Evolutionary conservation across 768 basidiomycete species (phyloP).

Genomic region (Hortiboletus flavorubellus): DNA sequence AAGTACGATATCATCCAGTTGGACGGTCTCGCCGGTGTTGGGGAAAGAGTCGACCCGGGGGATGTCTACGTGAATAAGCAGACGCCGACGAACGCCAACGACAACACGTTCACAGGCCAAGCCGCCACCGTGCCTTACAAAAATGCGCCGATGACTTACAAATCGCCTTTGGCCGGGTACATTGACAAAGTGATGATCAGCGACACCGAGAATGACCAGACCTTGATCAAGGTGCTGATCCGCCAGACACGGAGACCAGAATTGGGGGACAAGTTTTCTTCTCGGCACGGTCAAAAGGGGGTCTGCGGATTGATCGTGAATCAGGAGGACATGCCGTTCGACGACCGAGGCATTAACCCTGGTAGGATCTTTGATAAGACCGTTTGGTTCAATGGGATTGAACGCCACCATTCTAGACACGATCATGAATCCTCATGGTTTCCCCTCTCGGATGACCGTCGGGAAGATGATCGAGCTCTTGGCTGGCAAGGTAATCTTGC

Average conservation of each 20-base stretch:
- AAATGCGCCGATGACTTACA: conserved; percentile 90
- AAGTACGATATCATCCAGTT: conserved; percentile 88
- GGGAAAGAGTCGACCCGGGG: conserved; percentile 88
- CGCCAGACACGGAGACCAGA: conserved; percentile 96
- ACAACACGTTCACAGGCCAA: conserved; percentile 84
- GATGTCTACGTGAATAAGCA: conserved; percentile 98
- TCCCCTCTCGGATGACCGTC: conserved; percentile 98
- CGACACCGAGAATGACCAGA: conserved; percentile 95
- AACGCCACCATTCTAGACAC: conserved; percentile 59
- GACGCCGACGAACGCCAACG: conserved; percentile 89
- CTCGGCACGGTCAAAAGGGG: conserved; percentile 97
- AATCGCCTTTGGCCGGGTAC: conserved; percentile 88
- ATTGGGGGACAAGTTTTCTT: conserved; percentile 98
- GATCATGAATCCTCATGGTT: conserved; percentile 99
- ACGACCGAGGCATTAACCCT: conserved; percentile 93
- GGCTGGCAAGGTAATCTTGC: conserved; percentile 73
- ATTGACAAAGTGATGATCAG: conserved; percentile 98
- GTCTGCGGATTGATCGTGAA: conserved; percentile 99
- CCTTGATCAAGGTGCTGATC: conserved; percentile 94
- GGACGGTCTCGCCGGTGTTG: conserved; percentile 93
- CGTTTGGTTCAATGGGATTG: conserved; percentile 11
- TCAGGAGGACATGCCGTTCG: conserved; percentile 99
- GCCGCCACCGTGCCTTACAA: conserved; percentile 84
- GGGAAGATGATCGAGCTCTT: conserved; percentile 99
- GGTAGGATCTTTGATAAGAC: conserved; percentile 44